Percentiles rank a stretch among this genome's conserved stretches.
Evolutionary conservation across 768 basidiomycete species (phyloP).

Genomic region (Boletus vermiculosoides): DNA sequence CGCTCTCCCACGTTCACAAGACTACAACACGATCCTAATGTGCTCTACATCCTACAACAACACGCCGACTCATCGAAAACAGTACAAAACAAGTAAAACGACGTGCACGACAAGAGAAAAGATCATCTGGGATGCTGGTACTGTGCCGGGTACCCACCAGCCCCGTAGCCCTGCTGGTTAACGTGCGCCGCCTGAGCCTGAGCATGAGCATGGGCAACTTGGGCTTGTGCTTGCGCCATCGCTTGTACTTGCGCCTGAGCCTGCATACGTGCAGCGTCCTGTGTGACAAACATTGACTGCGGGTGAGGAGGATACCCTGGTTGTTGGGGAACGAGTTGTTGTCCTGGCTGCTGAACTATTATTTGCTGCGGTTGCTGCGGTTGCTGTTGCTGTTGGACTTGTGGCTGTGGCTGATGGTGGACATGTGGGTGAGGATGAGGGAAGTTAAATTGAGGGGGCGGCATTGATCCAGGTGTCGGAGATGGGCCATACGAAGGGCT

Average conservation of each 20-base stretch:
- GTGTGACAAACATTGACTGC: slow-evolving; percentile 33
- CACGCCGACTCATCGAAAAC: slow-evolving; percentile 5
- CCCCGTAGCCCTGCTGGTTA: slow-evolving; percentile 29
- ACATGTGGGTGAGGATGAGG: slow-evolving; percentile 58
- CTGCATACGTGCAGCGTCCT: slow-evolving; percentile 37
- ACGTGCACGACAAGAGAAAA: not conserved
- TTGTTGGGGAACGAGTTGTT: slow-evolving; percentile 37
- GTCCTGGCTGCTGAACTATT: slow-evolving; percentile 39
- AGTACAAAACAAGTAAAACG: slow-evolving; percentile 12
- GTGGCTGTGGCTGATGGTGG: slow-evolving; percentile 45
- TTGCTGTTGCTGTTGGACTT: slow-evolving; percentile 43
- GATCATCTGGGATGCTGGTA: slow-evolving; percentile 33
- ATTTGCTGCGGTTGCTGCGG: slow-evolving; percentile 43
- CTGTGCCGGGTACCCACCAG: slow-evolving; percentile 30
- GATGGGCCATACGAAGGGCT: slow-evolving; percentile 34
- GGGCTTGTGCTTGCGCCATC: slow-evolving; percentile 42
- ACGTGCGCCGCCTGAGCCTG: slow-evolving; percentile 36
- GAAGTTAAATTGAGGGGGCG: slow-evolving; percentile 67
- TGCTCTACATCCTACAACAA: slow-evolving; percentile 5
- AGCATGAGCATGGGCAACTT: slow-evolving; percentile 42
- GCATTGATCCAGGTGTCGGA: slow-evolving; percentile 53
- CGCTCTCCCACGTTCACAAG: slow-evolving; percentile 29
- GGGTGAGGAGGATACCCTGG: slow-evolving; percentile 33
- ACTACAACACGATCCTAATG: not conserved
- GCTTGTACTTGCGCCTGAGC: slow-evolving; percentile 44